phyloP scores from a whole-genome alignment of 495 filamentous ascomycete genomes.

The Penicillium odoratum region DNA sequence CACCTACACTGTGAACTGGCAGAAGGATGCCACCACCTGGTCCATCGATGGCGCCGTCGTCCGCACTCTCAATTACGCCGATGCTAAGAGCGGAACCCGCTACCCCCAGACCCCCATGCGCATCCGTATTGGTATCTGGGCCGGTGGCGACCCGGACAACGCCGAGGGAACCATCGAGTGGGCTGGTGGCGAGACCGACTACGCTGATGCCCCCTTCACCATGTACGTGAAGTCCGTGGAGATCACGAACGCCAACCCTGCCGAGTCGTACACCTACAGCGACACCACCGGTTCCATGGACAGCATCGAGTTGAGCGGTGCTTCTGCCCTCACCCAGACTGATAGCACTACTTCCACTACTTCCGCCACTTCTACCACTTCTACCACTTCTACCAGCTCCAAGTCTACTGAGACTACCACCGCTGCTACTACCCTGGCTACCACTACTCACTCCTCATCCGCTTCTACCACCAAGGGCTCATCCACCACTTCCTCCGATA shows the following conservation, averaged over 20 bases:
- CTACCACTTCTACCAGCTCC: conserved; percentile 8
- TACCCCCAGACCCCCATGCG: conserved; percentile 94
- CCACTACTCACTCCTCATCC: conserved; percentile 18
- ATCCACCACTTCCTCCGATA: conserved; percentile 15
- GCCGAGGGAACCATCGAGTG: conserved; percentile 62
- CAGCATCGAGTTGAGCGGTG: conserved; percentile 56
- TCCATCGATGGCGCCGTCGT: conserved; percentile 71
- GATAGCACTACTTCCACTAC: conserved; percentile 14
- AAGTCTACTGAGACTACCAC: conserved; percentile 7
- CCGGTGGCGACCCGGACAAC: conserved; percentile 76
- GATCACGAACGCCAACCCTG: conserved; percentile 30
- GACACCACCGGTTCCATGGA: conserved; percentile 63
- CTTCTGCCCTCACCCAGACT: conserved; percentile 7
- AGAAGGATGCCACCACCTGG: conserved; percentile 70
- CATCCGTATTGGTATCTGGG: conserved; percentile 84
- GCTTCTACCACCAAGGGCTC: conserved; percentile 13
- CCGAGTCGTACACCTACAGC: conserved; percentile 64
- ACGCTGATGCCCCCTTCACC: conserved; percentile 68
- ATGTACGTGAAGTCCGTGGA: conserved; percentile 71
- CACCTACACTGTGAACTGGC: conserved; percentile 89
- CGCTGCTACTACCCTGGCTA: conserved; percentile 17
- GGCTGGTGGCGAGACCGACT: conserved; percentile 80
- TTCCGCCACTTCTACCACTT: conserved; percentile 9
- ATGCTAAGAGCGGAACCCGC: conserved; percentile 53
- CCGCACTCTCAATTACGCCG: conserved; percentile 62